Conservation (phyloP, 2,329 filamentous ascomycete genomes). For the Xylaria sp. region DNA sequence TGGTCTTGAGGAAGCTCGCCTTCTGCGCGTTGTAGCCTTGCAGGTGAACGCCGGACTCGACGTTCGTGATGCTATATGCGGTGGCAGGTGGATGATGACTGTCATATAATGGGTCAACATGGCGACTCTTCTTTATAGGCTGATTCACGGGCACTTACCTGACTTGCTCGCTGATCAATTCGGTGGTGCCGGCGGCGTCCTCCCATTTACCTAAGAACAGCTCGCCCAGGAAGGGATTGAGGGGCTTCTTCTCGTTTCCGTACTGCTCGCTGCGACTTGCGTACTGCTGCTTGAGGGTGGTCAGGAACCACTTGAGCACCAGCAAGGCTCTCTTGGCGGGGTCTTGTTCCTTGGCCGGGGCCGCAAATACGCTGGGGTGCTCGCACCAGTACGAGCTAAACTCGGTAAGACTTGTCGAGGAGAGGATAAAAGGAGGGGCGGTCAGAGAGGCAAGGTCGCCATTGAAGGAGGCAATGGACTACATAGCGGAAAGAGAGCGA, state of each 20-base stretch:
- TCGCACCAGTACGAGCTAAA: slow-evolving; percentile 63
- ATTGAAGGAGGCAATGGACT: slow-evolving; percentile 55
- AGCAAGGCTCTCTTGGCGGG: slow-evolving; percentile 58
- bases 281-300: slow-evolving; percentile 61
- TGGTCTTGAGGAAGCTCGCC: slow-evolving; percentile 61
- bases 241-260: slow-evolving; percentile 63
- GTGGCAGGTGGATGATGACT: slow-evolving; percentile 66
- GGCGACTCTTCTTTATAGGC: neutral
- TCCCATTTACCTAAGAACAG: slow-evolving; percentile 56
- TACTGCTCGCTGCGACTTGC: slow-evolving; percentile 57
- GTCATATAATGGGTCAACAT: slow-evolving; percentile 22
- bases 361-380: slow-evolving; percentile 59
- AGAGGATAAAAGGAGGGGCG: slow-evolving; percentile 62
- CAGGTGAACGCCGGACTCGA: slow-evolving; percentile 57
- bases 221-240: slow-evolving; percentile 65
- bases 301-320: slow-evolving; percentile 60
- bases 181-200: slow-evolving; percentile 49
- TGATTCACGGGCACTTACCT: slow-evolving; percentile 42
- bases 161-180: slow-evolving; percentile 59
- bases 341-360: slow-evolving; percentile 57
- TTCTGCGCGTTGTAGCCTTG: slow-evolving; percentile 64
- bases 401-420: slow-evolving; percentile 60
- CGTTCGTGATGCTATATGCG: slow-evolving; percentile 61
- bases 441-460: slow-evolving; percentile 65
- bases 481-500: slow-evolving; percentile 10